Conservation (phyloP, 768 basidiomycete genomes). For the Leccinum barrowsii region DNA sequence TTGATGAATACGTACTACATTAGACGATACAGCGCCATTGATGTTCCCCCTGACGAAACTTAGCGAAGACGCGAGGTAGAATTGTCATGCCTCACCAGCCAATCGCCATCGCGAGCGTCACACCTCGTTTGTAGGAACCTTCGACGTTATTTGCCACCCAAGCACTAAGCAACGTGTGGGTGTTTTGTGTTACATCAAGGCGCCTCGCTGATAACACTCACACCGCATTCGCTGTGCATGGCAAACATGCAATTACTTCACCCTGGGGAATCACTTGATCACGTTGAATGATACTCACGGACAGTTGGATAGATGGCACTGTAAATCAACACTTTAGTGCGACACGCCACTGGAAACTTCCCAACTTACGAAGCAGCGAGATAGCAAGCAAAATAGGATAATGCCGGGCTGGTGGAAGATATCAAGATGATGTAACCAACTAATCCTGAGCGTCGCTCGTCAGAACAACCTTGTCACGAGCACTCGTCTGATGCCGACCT, state of each 20-base stretch:
- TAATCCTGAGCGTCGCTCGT: slow-evolving; percentile 32
- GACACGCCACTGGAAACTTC: not conserved
- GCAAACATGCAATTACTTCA: not conserved
- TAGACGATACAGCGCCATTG: slow-evolving; percentile 65
- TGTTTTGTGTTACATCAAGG: slow-evolving; percentile 6
- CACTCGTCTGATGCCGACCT: slow-evolving; percentile 19
- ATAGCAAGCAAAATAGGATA: slow-evolving; percentile 73
- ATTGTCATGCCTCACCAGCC: slow-evolving; percentile 38
- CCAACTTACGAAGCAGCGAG: slow-evolving; percentile 62
- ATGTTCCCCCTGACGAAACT: slow-evolving; percentile 47
- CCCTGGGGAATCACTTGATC: not conserved
- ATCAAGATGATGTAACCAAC: slow-evolving; percentile 68
- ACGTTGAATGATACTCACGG: slow-evolving; percentile 29
- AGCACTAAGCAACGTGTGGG: slow-evolving; percentile 38
- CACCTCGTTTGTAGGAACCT: slow-evolving; percentile 70
- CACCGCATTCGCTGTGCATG: slow-evolving; percentile 47
- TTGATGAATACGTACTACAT: slow-evolving; percentile 47
- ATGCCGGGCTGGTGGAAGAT: slow-evolving; percentile 50
- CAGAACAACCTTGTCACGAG: not conserved
- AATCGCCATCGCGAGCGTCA: slow-evolving; percentile 67
- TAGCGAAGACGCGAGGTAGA: slow-evolving; percentile 15
- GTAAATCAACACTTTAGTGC: not conserved
- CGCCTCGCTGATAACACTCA: slow-evolving; percentile 24
- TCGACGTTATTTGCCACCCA: slow-evolving; percentile 75
- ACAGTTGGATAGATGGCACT: slow-evolving; percentile 48